phyloP scores from a whole-genome alignment of 495 filamentous ascomycete species.

The Peziza echinospora region DNA sequence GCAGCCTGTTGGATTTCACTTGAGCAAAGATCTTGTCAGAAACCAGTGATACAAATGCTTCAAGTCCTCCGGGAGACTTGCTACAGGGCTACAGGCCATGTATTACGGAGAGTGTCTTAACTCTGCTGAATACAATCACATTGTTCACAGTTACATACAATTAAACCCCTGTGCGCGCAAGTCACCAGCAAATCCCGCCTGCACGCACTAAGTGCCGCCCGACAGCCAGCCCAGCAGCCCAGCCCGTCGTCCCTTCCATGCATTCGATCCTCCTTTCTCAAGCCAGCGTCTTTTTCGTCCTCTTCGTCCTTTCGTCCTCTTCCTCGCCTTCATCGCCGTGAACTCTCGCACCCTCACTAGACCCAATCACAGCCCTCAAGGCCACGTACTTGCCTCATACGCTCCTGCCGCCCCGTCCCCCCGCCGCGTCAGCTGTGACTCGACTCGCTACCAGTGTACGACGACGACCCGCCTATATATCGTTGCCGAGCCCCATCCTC shows the following conservation, averaged over 20 bases:
- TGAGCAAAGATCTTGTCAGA: no score
- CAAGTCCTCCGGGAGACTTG: no score
- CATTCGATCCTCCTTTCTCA: slow-evolving; percentile 2
- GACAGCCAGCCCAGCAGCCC: not conserved
- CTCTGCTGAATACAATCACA: no score
- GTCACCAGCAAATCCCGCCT: not conserved
- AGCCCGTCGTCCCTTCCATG: not conserved
- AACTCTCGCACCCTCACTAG: no score
- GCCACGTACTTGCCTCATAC: not conserved
- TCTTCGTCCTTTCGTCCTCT: slow-evolving; percentile 5
- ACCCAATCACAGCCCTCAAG: no score
- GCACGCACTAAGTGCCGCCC: slow-evolving; percentile 6
- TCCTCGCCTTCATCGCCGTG: no score
- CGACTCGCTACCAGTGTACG: not conserved
- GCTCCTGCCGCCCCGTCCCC: not conserved
- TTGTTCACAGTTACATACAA: no score
- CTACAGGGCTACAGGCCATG: no score
- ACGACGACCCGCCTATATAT: not conserved
- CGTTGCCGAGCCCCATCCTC: no score
- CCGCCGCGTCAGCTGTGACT: not conserved
- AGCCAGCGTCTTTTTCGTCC: not conserved
- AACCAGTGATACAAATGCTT: no score
- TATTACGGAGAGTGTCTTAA: no score
- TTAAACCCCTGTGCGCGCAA: not conserved
- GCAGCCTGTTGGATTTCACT: no score